Evolutionary conservation across 345 rosid species (phyloP).

Genomic region (Mercurialis annua): DNA sequence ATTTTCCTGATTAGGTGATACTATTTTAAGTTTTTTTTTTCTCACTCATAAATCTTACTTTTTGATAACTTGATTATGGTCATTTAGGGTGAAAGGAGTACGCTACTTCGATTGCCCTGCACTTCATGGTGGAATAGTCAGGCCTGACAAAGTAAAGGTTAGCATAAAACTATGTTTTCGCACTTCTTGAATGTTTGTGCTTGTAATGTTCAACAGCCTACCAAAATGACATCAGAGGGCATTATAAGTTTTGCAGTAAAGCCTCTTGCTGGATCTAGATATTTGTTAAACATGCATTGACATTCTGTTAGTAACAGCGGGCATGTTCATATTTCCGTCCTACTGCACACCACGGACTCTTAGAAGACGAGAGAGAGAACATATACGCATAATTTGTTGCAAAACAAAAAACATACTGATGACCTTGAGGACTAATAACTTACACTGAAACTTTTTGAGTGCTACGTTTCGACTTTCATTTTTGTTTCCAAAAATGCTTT

Average conservation of each 20-base stretch:
- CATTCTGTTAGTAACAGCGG: background rate
- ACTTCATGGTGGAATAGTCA: conserved; percentile 72
- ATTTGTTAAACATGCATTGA: background rate
- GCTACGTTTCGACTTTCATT: too few relatives aligned
- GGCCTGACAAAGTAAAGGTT: conserved; percentile 96
- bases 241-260: background rate
- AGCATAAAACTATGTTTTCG: conserved; percentile 16
- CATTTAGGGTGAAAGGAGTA: conserved; percentile 76
- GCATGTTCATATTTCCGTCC: background rate
- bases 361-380: background rate
- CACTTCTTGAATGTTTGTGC: background rate
- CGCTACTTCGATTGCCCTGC: conserved; percentile 72
- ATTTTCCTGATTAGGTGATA: too few relatives aligned
- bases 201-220: background rate
- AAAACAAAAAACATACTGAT: background rate
- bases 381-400: background rate
- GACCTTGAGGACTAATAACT: background rate
- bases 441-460: too few relatives aligned
- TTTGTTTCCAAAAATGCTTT: too few relatives aligned
- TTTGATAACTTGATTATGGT: background rate
- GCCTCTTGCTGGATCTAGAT: background rate
- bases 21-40: too few relatives aligned
- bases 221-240: background rate
- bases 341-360: background rate
- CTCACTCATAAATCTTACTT: too few relatives aligned